Evolutionary conservation across 2,329 filamentous ascomycete species (phyloP).

Genomic region (Metarhizium robertsii): DNA sequence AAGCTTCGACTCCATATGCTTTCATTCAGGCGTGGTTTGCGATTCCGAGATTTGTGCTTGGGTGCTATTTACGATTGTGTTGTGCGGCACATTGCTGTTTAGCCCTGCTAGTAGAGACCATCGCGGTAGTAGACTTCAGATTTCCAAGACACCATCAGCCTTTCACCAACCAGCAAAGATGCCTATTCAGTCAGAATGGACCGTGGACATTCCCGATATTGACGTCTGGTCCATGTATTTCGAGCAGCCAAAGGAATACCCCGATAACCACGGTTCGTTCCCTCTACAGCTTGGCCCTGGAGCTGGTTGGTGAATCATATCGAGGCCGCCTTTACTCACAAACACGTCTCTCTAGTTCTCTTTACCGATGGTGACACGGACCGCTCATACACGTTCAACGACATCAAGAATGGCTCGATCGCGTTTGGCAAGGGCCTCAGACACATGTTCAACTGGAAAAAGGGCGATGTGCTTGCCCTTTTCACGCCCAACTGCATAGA

Average conservation of each 20-base stretch:
- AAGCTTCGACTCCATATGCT: background rate
- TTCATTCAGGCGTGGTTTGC: background rate
- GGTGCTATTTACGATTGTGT: background rate
- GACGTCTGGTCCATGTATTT: slow-evolving; percentile 78
- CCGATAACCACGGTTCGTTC: slow-evolving; percentile 61
- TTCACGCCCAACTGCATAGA: slow-evolving; percentile 85
- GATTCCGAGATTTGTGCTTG: background rate
- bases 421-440: slow-evolving; percentile 76
- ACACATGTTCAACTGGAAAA: slow-evolving; percentile 66
- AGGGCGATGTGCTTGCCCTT: slow-evolving; percentile 72
- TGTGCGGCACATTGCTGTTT: too few species aligned
- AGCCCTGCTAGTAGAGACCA: too few species aligned
- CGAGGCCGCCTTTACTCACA: too few species aligned
- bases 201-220: slow-evolving; percentile 60
- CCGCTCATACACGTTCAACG: slow-evolving; percentile 58
- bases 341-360: slow-evolving; percentile 46
- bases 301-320: background rate
- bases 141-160: background rate
- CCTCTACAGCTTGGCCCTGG: slow-evolving; percentile 1
- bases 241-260: slow-evolving; percentile 56
- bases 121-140: too few species aligned
- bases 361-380: slow-evolving; percentile 66
- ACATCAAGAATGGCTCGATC: slow-evolving; percentile 55
- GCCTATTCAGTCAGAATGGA: slow-evolving; percentile 61
- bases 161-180: slow-evolving; percentile 32